Conservation (phyloP, 768 basidiomycete genomes). For the Naganishia vaughanmartiniae region DNA sequence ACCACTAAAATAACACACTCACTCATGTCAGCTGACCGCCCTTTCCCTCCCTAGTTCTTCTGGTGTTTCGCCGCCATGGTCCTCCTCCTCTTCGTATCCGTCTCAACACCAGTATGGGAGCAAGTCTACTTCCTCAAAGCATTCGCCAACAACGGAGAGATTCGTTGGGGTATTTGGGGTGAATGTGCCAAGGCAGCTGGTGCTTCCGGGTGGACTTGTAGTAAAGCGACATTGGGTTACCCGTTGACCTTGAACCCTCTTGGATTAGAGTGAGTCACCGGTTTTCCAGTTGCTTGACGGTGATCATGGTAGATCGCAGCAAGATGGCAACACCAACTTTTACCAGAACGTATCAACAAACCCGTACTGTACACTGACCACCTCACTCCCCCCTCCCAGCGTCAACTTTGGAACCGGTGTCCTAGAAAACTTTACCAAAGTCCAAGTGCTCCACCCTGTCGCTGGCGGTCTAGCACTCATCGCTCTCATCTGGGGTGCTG, state of each 20-base stretch:
- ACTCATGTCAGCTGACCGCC: not conserved
- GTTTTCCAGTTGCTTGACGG: not conserved
- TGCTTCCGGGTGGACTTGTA: conserved; percentile 37
- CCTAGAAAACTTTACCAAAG: conserved; percentile 68
- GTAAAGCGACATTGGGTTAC: conserved; percentile 28
- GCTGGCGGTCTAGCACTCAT: conserved; percentile 54
- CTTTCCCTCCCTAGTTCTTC: conserved; percentile 54
- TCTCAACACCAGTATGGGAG: conserved; percentile 73
- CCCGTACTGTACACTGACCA: not conserved
- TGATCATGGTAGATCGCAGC: not conserved
- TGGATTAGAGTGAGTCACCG: conserved; percentile 25
- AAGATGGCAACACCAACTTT: too few relatives aligned
- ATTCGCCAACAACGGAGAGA: conserved; percentile 51
- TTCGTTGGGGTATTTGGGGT: conserved; percentile 74
- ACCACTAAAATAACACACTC: not conserved
- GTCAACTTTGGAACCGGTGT: conserved; percentile 53
- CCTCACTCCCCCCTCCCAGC: not conserved
- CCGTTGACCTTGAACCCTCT: conserved; percentile 15
- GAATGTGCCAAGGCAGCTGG: conserved; percentile 50
- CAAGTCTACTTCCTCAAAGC: conserved; percentile 67
- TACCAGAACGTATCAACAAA: too few relatives aligned
- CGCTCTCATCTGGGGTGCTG: conserved; percentile 40
- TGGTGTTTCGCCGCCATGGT: conserved; percentile 70
- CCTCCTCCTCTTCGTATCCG: conserved; percentile 59
- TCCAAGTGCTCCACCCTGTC: conserved; percentile 76